Base-by-base conservation (phyloP, 2,329 filamentous ascomycete genomes). In the Apiospora pterosperma region DNA sequence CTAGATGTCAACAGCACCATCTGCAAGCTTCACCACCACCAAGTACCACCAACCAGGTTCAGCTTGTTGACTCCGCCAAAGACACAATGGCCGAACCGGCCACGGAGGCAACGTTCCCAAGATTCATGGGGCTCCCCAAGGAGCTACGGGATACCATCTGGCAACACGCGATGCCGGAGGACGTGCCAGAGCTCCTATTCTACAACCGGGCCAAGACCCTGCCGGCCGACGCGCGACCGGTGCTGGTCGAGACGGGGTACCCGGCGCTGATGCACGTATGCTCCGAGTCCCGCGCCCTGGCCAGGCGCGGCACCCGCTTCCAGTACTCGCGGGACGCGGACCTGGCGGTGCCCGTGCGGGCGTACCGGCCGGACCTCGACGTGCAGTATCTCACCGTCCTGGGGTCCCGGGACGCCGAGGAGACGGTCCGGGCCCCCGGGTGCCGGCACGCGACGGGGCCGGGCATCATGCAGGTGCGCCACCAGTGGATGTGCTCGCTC, bases 201-300 rank as follows among this genome's bases (percentile, higher is more conserved):
- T 42, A 55, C 38, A 19, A 42, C n/a, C 42, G 28, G 21, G 25
- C 48, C 3, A 16, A 10, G n/a, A 21, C 6, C 14, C 19, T 42
- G 16, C n/a, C 21, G 16, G 36, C 62, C 5, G 63, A 64, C 59
- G 21, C 21, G 36, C 16, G 25, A 6, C n/a, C 36, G 19, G 5
- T 69, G 14, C 58, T 70, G 44, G 68, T 70, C n/a, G 65, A 70
- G 42, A 70, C 66, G 19, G 58, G 58, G 16, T 70, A 68, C 63
- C 66, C 69, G 16, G 63, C 62, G 1, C 60, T 67, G 5, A 69
- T 70, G 69, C 67, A 70, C 60, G 65, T 68, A 10, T 69, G 68
- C 31, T 65, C 61, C 38, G 69, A 69, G 63, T 68, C 68, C 4
- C 69, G 69, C 12, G 66, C 52, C 2, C 19, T 65, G 19, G 67